Evolutionary conservation across 1,139 yeast genomes (phyloP).

Genomic region (Spathaspora sp.): DNA sequence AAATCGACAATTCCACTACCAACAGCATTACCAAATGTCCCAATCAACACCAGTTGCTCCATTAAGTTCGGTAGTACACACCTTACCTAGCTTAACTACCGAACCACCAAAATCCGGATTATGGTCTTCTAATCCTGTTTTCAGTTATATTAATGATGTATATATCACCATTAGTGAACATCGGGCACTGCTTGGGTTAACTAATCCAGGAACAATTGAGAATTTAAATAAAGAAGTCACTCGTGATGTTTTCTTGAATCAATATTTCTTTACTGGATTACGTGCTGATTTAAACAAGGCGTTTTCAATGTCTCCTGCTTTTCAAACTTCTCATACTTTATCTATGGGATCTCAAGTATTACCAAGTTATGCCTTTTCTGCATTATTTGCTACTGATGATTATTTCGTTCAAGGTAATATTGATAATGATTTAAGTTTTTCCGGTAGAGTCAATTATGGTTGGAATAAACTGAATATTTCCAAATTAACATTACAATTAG

Average conservation of each 20-base stretch:
- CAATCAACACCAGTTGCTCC: constrained; percentile 1
- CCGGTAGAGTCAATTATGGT: constrained; percentile 90
- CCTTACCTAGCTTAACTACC: constrained; percentile 58
- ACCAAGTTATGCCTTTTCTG: constrained; percentile 91
- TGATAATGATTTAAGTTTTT: constrained; percentile 81
- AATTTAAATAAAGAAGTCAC: constrained; percentile 90
- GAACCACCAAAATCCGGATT: constrained; percentile 54
- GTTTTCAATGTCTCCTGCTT: constrained; percentile 87
- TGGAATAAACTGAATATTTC: constrained; percentile 82
- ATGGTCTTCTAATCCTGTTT: constrained; percentile 86
- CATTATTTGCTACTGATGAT: constrained; percentile 85
- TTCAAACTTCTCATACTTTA: constrained; percentile 96
- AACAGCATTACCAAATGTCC: neutral
- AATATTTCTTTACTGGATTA: constrained; percentile 91
- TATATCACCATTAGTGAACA: constrained; percentile 73
- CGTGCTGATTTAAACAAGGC: constrained; percentile 96
- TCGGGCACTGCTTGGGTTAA: constrained; percentile 76
- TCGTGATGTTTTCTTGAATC: constrained; percentile 87
- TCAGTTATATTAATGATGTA: constrained; percentile 76
- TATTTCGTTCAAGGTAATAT: constrained; percentile 87
- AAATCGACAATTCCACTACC: neutral
- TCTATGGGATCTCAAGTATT: constrained; percentile 82
- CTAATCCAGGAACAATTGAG: constrained; percentile 94
- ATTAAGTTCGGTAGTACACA: constrained; percentile 13
- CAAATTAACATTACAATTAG: constrained; percentile 85